Conservation (phyloP, 345 rosid species). For the Camelina hispida region DNA sequence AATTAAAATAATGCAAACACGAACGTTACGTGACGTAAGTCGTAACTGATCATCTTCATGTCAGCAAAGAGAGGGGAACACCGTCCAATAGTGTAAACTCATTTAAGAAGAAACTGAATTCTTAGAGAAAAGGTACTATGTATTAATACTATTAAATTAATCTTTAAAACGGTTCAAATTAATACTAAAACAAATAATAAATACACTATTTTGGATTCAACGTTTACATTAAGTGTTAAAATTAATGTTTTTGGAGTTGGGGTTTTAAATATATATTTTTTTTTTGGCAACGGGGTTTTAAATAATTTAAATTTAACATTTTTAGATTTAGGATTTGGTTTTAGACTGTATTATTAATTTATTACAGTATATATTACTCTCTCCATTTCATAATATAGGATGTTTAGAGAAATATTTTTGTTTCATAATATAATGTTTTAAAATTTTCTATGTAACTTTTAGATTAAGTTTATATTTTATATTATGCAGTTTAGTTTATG, state of each 20-base stretch:
- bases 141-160: background rate
- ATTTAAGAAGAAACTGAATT: background rate
- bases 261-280: no score
- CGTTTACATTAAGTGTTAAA: background rate
- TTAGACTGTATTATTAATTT: background rate
- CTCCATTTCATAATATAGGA: no score
- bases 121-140: background rate
- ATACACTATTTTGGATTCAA: background rate
- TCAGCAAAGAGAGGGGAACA: background rate
- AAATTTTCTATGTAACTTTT: no score
- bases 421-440: no score
- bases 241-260: background rate
- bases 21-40: slow-evolving; percentile 1
- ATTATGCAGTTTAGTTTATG: no score
- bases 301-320: background rate
- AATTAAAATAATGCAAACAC: background rate
- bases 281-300: no score
- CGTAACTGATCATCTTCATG: background rate
- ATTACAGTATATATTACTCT: background rate
- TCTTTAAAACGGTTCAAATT: background rate
- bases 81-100: background rate
- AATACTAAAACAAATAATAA: background rate
- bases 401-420: no score
- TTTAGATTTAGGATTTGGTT: background rate
- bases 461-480: no score